A percentile compares a stretch with the other conserved stretches of the same genome.
These are phyloP conservation scores for Rhazya stricta DNA, from an alignment of 257 asterid species.

Conservation along the genomic window DNA sequence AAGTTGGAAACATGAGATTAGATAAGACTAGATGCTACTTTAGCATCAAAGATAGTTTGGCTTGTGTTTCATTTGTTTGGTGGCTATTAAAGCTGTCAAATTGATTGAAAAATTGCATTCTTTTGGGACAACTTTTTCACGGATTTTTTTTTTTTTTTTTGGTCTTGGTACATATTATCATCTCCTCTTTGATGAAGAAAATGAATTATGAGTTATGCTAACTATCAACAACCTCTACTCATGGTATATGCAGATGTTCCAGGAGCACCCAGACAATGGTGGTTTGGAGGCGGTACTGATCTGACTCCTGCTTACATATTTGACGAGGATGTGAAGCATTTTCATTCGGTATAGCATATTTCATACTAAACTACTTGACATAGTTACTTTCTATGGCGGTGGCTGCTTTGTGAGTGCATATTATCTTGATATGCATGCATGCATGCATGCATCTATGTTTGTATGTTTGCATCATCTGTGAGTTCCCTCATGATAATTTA, in stretches of 20 bases:
- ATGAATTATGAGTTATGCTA: neutral
- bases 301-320: constrained; percentile 93
- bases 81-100: neutral
- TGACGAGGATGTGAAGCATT: constrained; percentile 94
- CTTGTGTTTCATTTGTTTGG: neutral
- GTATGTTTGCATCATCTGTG: neutral
- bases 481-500: neutral
- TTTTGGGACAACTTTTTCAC: neutral
- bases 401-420: neutral
- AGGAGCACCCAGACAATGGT: constrained; percentile 95
- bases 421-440: neutral
- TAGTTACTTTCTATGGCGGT: neutral
- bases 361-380: neutral
- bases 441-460: neutral
- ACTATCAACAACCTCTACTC: neutral
- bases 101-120: neutral
- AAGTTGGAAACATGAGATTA: neutral
- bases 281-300: constrained; percentile 99
- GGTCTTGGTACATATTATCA: neutral
- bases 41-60: neutral
- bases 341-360: constrained; percentile 65
- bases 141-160: neutral
- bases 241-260: constrained; percentile 61
- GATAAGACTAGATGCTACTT: neutral
- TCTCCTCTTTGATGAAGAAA: neutral